phyloP scores from a whole-genome alignment of 805 yeast species.

The Suhomyces prunicola region DNA sequence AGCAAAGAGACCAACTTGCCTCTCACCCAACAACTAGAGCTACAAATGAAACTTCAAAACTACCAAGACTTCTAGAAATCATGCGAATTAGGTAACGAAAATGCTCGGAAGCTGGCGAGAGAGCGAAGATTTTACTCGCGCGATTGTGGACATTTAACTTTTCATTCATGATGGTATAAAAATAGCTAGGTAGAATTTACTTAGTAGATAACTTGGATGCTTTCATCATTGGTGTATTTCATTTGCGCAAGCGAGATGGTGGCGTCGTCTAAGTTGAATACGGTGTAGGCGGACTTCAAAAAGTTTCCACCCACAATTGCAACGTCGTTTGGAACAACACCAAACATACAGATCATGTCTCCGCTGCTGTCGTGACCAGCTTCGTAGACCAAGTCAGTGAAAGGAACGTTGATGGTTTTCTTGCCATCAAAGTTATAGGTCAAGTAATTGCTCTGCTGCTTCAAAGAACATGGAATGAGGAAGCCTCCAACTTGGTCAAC shows the following conservation, averaged over 20 bases:
- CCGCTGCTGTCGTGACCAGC: constrained; percentile 10
- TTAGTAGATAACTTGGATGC: constrained; percentile 8
- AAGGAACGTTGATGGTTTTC: constrained; percentile 12
- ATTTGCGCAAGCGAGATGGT: constrained; percentile 24
- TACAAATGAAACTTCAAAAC: not conserved
- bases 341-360: constrained; percentile 8
- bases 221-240: constrained; percentile 13
- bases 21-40: not conserved
- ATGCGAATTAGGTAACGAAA: too few species aligned
- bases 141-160: not conserved
- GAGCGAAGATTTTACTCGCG: too few species aligned
- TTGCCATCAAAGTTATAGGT: constrained; percentile 9
- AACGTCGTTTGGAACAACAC: constrained; percentile 9
- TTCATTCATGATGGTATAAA: not conserved
- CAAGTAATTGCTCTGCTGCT: constrained; percentile 8
- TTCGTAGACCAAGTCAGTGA: constrained; percentile 10
- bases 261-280: constrained; percentile 25
- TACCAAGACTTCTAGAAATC: not conserved
- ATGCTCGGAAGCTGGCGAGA: too few species aligned
- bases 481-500: constrained; percentile 6
- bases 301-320: constrained; percentile 27
- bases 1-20: too few species aligned
- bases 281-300: constrained; percentile 24
- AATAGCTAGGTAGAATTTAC: not conserved
- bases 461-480: constrained; percentile 15